phyloP scores from a whole-genome alignment of 192 early-diverging fungal genomes.

The Gryganskiella cystojenkinii region DNA sequence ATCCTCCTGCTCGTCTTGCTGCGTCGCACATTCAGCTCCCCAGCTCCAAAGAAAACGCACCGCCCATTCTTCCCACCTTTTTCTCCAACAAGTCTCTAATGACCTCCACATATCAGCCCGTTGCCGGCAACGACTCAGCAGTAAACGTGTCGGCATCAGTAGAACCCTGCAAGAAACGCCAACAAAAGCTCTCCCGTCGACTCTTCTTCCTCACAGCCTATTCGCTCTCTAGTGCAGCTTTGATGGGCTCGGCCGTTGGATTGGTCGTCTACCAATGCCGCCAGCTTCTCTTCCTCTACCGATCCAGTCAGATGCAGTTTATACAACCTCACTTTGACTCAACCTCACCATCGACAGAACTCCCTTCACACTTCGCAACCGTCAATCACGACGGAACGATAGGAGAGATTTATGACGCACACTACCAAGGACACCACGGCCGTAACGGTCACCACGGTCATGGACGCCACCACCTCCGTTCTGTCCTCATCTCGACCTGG shows the following conservation, averaged over 20 bases:
- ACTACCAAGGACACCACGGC: neutral
- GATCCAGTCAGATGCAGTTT: neutral
- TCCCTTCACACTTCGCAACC: neutral
- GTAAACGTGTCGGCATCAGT: neutral
- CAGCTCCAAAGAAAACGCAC: neutral
- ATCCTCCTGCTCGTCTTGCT: neutral
- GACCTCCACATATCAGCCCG: no score
- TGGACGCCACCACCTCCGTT: neutral
- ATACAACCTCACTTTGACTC: neutral
- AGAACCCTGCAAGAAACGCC: neutral
- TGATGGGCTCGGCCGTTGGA: slow-evolving; percentile 48
- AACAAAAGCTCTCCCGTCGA: neutral
- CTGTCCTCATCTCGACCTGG: slow-evolving; percentile 14
- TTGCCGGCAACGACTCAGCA: neutral
- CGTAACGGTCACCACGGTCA: slow-evolving; percentile 6
- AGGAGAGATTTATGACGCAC: neutral
- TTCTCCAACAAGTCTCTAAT: no score
- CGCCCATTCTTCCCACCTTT: no score
- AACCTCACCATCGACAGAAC: neutral
- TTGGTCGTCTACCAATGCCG: slow-evolving; percentile 36
- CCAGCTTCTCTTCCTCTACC: slow-evolving; percentile 28
- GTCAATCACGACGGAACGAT: no score
- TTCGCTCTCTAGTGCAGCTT: slow-evolving; percentile 30
- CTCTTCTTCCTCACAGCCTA: slow-evolving; percentile 34
- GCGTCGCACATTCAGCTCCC: no score